A percentile compares a stretch with the other conserved stretches of the same genome.
Evolutionary conservation across 2,329 filamentous ascomycete genomes (phyloP).

Genomic region (Xylaria sp.): DNA sequence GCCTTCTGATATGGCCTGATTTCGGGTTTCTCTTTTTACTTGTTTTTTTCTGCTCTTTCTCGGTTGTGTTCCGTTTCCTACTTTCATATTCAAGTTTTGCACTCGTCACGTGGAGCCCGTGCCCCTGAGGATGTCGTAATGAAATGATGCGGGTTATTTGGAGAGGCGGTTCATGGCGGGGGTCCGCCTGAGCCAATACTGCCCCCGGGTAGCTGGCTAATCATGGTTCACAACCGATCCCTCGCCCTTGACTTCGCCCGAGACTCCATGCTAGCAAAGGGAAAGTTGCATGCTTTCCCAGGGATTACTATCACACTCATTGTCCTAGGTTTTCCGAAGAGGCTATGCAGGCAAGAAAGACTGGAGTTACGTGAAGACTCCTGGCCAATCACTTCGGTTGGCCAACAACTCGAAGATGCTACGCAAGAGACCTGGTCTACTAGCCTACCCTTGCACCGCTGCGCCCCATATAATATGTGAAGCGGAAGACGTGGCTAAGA

Average conservation of each 20-base stretch:
- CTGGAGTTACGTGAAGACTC: not conserved
- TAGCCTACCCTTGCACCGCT: not conserved
- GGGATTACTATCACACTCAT: constrained; percentile 1
- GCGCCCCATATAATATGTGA: not conserved
- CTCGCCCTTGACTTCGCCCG: not conserved
- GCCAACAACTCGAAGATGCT: not conserved
- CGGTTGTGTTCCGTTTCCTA: constrained; percentile 30
- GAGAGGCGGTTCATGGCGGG: constrained; percentile 1
- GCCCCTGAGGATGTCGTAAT: constrained; percentile 43
- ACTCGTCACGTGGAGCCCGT: constrained; percentile 35
- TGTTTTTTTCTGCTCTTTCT: constrained; percentile 36
- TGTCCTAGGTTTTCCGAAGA: not conserved
- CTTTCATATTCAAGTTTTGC: constrained; percentile 37
- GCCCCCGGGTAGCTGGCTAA: not conserved
- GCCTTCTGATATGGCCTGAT: constrained; percentile 30
- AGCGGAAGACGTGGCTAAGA: constrained; percentile 1
- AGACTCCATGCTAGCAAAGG: not conserved
- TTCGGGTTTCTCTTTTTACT: constrained; percentile 34
- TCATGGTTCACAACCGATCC: constrained; percentile 1
- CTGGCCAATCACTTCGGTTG: not conserved
- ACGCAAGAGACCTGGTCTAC: not conserved
- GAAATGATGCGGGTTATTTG: constrained; percentile 34
- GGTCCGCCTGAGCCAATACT: constrained; percentile 2
- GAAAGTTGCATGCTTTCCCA: not conserved
- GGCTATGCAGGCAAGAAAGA: not conserved